Conservation (phyloP, 345 rosid genomes). For the Brassica napus region Da-Ae NC_063442.1:33971001-33971500, state of each 20-base stretch:
- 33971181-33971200: slow-evolving; percentile 95
- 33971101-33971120: slow-evolving; percentile 96
- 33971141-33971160: slow-evolving; percentile 91
- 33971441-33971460: background rate
- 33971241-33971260: slow-evolving; percentile 24
- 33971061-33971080: slow-evolving; percentile 18
- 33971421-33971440: background rate
- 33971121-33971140: slow-evolving; percentile 91
- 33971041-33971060: slow-evolving; percentile 10
- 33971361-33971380: slow-evolving; percentile 94
- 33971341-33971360: slow-evolving; percentile 89
- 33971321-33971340: slow-evolving; percentile 96
- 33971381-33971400: slow-evolving; percentile 61
- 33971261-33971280: slow-evolving; percentile 30
- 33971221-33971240: background rate
- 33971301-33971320: slow-evolving; percentile 97
- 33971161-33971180: slow-evolving; percentile 98
- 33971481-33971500: slow-evolving; percentile 12
- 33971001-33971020: slow-evolving; percentile 40
- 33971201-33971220: slow-evolving; percentile 46
- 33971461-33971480: slow-evolving; percentile 13
- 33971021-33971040: background rate
- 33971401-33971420: background rate
- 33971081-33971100: slow-evolving; percentile 80
- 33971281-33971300: slow-evolving; percentile 77